Base-by-base conservation (phyloP, 148 eudicot species). In the Spergularia marina region DNA sequence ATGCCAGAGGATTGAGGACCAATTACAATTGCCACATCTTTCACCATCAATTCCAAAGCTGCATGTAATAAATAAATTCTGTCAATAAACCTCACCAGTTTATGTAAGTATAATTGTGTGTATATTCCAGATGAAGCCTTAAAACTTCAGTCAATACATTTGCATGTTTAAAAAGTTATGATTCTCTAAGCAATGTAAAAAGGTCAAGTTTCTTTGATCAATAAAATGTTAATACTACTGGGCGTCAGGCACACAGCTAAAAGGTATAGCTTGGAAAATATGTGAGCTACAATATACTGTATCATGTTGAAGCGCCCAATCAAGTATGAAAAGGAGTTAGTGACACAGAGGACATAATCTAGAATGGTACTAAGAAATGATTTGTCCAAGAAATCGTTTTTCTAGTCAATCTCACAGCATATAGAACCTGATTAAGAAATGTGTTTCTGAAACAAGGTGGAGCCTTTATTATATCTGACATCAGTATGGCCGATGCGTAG, bases 1-100 rank as follows among this genome's bases (percentile, higher is more conserved):
- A 87, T 89, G 66, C 82, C 90, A 49, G 97, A 92, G 49, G 93
- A 87, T 57, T 90, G 95, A 40, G 95, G 95, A 25, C 97, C 97
- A 57, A 92, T 86, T 82, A 81, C 82, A 25, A 87, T 83, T 8
- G 88, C 87, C 17, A 87, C 87, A 60, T 90, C 90, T 16, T 85
- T 89, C 85, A 81, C 90, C 86, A 92, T 82, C 66, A 92, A 74
- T 82, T 87, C 80, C 80, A 90, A 82, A 71, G 91, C 95, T 90
- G 79, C 86, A 88, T 18, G 65, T 44, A 44, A 76, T 61, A 62
- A 75, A 77, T 63, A 67, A 55, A 53, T 44, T 55, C 11, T 12
- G 71, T 86, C 83, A 86, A 76, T 21, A 62, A 52, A 53, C 62
- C 63, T 23, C 18, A 13, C 51, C 63, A 30, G 40, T 56, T 12